phyloP scores from a whole-genome alignment of 345 rosid species.

The Crucihimalaya himalaica region DNA sequence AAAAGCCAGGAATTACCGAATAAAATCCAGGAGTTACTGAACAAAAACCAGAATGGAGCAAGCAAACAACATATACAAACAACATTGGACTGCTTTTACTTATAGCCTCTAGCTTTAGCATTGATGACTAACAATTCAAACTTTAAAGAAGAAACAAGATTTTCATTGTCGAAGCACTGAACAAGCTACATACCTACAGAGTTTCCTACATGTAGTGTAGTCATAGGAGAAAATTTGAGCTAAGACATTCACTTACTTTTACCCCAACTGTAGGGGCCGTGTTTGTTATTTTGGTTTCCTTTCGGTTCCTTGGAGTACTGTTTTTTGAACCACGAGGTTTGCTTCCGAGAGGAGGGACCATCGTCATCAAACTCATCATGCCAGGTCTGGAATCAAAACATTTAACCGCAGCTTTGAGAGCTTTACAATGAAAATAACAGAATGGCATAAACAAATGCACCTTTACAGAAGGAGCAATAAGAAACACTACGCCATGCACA shows the following conservation, averaged over 20 bases:
- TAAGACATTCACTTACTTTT: constrained; percentile 56
- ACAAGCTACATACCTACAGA: background rate
- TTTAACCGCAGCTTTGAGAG: background rate
- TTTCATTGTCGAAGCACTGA: background rate
- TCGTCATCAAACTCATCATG: constrained; percentile 52
- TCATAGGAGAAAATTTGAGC: background rate
- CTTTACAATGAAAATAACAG: background rate
- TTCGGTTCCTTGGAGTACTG: constrained; percentile 49
- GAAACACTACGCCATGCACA: constrained; percentile 8
- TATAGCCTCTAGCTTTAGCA: background rate
- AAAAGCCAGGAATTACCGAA: background rate
- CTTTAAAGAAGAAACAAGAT: background rate
- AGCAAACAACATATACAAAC: background rate
- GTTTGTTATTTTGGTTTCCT: constrained; percentile 44
- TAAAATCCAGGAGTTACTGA: background rate
- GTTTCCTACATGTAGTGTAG: background rate
- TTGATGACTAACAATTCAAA: background rate
- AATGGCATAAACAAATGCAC: background rate
- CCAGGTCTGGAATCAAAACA: constrained; percentile 53
- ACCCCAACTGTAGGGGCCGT: constrained; percentile 41
- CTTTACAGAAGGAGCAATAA: constrained; percentile 1
- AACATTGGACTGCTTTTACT: constrained; percentile 1
- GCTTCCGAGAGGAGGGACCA: constrained; percentile 44
- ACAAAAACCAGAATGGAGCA: background rate
- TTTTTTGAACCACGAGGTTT: constrained; percentile 63